These are phyloP conservation scores for Tetrahymena elliotti DNA, from an alignment of 73 alveolate genomes.

Conservation along the genomic window DNA sequence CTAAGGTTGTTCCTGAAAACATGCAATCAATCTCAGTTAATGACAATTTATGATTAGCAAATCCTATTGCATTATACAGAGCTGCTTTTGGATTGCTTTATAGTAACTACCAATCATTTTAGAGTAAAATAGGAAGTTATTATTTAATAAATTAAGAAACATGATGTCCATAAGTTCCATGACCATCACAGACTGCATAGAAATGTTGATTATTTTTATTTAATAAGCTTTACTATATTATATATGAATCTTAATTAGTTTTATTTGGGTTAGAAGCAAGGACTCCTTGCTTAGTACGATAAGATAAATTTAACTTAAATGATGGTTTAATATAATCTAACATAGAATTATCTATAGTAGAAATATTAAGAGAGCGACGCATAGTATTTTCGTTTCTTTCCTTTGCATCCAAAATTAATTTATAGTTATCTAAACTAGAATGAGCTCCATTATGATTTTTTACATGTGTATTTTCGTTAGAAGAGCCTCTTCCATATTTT, in stretches of 20 bases:
- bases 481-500: neutral
- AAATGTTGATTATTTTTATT: conserved; percentile 25
- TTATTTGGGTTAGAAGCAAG: neutral
- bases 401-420: neutral
- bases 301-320: neutral
- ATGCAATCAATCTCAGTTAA: neutral
- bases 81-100: neutral
- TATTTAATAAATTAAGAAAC: conserved; percentile 35
- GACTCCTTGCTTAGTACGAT: neutral
- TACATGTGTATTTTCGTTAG: neutral
- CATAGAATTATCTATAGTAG: neutral
- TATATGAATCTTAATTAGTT: neutral
- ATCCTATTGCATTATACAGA: neutral
- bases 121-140: conserved; percentile 11
- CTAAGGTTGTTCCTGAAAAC: conserved; percentile 6
- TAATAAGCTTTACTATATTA: neutral
- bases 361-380: neutral
- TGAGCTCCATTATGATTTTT: neutral
- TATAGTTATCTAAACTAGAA: neutral
- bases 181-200: conserved; percentile 58
- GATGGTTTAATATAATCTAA: neutral
- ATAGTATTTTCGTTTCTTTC: neutral
- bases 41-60: neutral
- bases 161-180: conserved; percentile 49
- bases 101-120: neutral